A percentile compares a stretch with the other conserved stretches of the same genome.
Conservation (phyloP, 805 yeast species). For the Dipodascus geniculatus region DNA sequence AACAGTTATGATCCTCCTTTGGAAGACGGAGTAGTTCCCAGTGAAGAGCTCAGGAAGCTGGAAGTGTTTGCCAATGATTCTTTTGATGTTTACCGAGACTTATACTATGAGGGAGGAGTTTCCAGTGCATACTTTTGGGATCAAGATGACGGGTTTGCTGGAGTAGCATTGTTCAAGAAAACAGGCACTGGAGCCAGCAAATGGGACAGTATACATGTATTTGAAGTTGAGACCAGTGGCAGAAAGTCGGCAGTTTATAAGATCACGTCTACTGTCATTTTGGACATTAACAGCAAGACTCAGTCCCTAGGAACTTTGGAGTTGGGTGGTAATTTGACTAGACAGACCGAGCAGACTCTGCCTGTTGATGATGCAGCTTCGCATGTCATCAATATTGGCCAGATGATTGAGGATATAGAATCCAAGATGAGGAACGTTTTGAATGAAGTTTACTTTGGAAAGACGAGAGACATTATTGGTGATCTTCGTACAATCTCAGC, state of each 20-base stretch:
- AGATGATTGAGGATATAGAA: conserved; percentile 79
- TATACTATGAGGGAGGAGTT: conserved; percentile 91
- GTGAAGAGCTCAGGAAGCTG: conserved; percentile 50
- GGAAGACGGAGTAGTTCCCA: conserved; percentile 67
- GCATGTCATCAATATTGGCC: conserved; percentile 82
- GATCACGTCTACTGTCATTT: conserved; percentile 77
- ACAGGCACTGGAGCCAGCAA: conserved; percentile 31
- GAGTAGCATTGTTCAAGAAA: conserved; percentile 80
- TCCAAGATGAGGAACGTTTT: conserved; percentile 73
- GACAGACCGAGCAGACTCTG: conserved; percentile 54
- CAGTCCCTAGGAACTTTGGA: conserved; percentile 30
- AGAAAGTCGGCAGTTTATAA: conserved; percentile 43
- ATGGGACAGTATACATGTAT: conserved; percentile 93
- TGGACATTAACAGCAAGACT: conserved; percentile 43
- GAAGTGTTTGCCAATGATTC: conserved; percentile 81
- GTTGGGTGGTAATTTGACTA: conserved; percentile 73
- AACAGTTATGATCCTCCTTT: conserved; percentile 48
- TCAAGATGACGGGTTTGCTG: conserved; percentile 73
- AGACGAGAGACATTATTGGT: conserved; percentile 77
- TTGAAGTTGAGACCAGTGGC: conserved; percentile 45
- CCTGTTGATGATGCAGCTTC: conserved; percentile 38
- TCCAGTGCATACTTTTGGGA: conserved; percentile 92
- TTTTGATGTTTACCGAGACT: conserved; percentile 82
- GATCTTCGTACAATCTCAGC: conserved; percentile 42
- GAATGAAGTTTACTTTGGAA: conserved; percentile 92